Evolutionary conservation across 805 yeast genomes (phyloP), one percentile per base, ranked within the genome.

Genomic region (Yamadazyma nakazawae): DNA sequence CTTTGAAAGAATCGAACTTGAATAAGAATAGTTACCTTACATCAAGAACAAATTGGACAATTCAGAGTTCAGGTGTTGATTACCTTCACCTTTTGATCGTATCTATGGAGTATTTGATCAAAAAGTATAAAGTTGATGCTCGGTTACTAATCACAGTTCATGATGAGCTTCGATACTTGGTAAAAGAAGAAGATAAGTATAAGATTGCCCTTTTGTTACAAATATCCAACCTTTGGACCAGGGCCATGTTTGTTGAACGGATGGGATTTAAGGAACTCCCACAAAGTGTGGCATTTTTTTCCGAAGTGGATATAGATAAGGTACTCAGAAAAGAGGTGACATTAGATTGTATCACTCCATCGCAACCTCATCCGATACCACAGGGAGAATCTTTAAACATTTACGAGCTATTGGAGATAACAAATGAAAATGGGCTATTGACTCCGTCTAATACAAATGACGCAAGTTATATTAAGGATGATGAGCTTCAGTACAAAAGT

Each of bases 11-110:
- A 37, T 70, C 72, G 44, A 84, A 92, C 61, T 72, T 94, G 55
- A 71, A 72, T 54, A 80, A 79, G 37, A 69, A 79, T 34, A 79
- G 79, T 51, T 94, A 84, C 61, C 67, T 94, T 53, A 94, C 99
- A 0, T 89, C 97, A 1, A 68, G 99, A 57, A 84, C 91, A 52
- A 94, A 94, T 59, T 94, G 99, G 99, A 88, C 97, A 0, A 94
- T 94, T 60, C 99, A 94, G 63, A 88, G 97, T 18, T 88, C 97
- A 1, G 99, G 99, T 32, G 99, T 95, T 16, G 99, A 94, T 62
- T 94, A 95, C 59, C 72, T 94, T 43, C 99, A 94, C 62, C 62
- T 94, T 35, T 63, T 94, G 49, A 75, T 92, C 41, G 79, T 89
- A 4, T 80, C 96, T 0, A 91, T 95, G 97, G 87, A 88, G 48